Evolutionary conservation across 176 grass and related monocot genomes (phyloP).

Genomic region (Cocos nucifera): DNA sequence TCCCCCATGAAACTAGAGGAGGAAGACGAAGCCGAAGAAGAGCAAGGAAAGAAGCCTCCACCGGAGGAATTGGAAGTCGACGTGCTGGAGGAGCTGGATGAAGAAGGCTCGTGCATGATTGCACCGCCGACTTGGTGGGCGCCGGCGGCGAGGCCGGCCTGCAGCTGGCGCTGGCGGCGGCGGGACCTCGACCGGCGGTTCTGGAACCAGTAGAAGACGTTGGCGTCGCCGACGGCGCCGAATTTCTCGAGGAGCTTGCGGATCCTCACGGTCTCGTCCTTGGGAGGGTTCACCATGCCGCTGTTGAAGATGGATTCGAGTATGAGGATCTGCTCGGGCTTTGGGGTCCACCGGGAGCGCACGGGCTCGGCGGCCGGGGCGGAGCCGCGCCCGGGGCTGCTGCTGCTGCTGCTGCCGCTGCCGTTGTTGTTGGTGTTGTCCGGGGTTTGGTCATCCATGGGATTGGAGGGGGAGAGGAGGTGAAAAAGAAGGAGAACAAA

Average conservation of each 20-base stretch:
- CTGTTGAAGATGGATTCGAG: constrained; percentile 98
- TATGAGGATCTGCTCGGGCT: constrained; percentile 95
- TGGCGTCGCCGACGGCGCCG: constrained; percentile 82
- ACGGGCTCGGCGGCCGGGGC: constrained; percentile 47
- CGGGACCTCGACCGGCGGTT: constrained; percentile 83
- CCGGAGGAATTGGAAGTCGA: background rate
- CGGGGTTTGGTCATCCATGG: background rate
- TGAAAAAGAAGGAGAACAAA: background rate
- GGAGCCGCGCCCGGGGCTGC: constrained; percentile 32
- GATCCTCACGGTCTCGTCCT: constrained; percentile 83
- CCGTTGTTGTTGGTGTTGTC: background rate
- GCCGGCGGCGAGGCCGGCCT: constrained; percentile 26
- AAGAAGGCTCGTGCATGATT: constrained; percentile 10
- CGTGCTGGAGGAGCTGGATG: background rate
- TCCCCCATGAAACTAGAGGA: constrained; percentile 22
- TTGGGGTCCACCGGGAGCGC: constrained; percentile 80
- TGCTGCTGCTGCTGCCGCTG: constrained; percentile 21
- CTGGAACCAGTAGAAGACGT: constrained; percentile 99
- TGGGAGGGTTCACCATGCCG: constrained; percentile 94
- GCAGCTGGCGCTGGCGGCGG: constrained; percentile 88
- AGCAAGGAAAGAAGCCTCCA: background rate
- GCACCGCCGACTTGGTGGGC: constrained; percentile 6
- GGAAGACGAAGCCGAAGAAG: constrained; percentile 1
- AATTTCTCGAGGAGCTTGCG: constrained; percentile 89
- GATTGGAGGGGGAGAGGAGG: too few species aligned